Base-by-base conservation (phyloP, 768 basidiomycete species). In the Hygrophorus russula region DNA sequence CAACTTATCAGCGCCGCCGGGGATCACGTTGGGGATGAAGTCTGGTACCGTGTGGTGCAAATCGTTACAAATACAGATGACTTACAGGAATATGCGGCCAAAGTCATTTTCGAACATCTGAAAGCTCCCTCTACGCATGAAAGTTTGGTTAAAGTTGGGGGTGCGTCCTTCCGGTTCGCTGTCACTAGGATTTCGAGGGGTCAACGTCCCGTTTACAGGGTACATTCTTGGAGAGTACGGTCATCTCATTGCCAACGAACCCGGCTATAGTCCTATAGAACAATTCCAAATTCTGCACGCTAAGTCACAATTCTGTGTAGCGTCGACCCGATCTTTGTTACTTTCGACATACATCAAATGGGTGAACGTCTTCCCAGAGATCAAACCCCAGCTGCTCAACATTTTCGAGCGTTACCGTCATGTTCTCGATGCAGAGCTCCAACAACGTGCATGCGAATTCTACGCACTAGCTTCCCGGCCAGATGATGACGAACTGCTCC, bases 341-440 rank as follows among this genome's bases (percentile, higher is more conserved):
- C 70, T 99, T 29, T 94, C 96, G 9, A 97, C 96, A 0, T 99
- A 99, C 59, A 83, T 97, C 68, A 99, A 99, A 74, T 98, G 94
- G 94, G 91, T 96, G 50, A 99, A 99, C 59, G 88, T 99, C 45
- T 99, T 98, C 63, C 96, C 96, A 14, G 96, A 99, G 61, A 96
- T 99, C 65, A 96, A 93, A 54, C 74, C 82, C 5, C 92, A 97
- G 51, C 76, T 99, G 20, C 54, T 97, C 58, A 86, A 82, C 59
- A 90, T 98, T 53, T 96, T 99, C 53, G 92, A 97, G 53, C 88
- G 92, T 12, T 98, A 96, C 57, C 81, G 91, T n/a, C 90, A 94
- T 55, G 89, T 97, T 36, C 78, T 99, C 11, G 96, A 99, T 61
- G 82, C 92, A 13, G 96, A 99, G 56, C 71, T 99, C 2, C 96